Evolutionary conservation across 257 asterid species (phyloP).

Genomic region (Jasminum sambac): DNA sequence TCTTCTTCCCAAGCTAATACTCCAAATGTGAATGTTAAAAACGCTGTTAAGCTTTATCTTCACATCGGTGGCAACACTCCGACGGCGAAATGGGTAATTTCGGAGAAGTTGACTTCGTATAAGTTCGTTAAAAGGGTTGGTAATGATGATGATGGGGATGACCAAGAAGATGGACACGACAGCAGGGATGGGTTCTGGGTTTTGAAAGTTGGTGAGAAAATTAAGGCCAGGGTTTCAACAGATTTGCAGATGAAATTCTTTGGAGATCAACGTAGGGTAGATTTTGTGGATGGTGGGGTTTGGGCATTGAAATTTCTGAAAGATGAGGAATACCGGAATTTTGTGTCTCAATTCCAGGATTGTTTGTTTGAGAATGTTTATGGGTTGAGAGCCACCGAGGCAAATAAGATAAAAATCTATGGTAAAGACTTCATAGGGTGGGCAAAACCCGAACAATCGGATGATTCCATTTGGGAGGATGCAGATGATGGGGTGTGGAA

Average conservation of each 20-base stretch:
- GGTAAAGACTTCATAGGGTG: constrained; percentile 93
- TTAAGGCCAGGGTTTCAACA: constrained; percentile 68
- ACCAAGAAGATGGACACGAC: constrained; percentile 47
- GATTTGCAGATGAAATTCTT: constrained; percentile 86
- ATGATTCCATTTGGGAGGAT: constrained; percentile 94
- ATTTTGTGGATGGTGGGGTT: constrained; percentile 87
- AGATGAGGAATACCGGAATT: constrained; percentile 76
- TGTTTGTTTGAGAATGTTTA: constrained; percentile 89
- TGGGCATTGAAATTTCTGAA: constrained; percentile 82
- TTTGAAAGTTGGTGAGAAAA: constrained; percentile 69
- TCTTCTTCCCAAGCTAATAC: constrained; percentile 3
- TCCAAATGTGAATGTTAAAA: constrained; percentile 34
- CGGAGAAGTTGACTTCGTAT: constrained; percentile 57
- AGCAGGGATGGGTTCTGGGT: constrained; percentile 74
- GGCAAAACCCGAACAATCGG: constrained; percentile 84
- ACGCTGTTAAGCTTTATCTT: constrained; percentile 73
- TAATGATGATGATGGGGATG: constrained; percentile 38
- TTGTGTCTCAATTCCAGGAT: constrained; percentile 72
- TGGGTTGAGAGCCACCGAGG: constrained; percentile 74
- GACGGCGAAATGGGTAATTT: constrained; percentile 80
- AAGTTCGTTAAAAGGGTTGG: constrained; percentile 56
- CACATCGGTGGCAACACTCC: constrained; percentile 96
- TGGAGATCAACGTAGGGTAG: constrained; percentile 95
- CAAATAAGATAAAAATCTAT: constrained; percentile 69
- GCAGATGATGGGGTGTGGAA: constrained; percentile 88